Conservation (phyloP, 257 asterid genomes). For the Leonotis leonurus region DNA sequence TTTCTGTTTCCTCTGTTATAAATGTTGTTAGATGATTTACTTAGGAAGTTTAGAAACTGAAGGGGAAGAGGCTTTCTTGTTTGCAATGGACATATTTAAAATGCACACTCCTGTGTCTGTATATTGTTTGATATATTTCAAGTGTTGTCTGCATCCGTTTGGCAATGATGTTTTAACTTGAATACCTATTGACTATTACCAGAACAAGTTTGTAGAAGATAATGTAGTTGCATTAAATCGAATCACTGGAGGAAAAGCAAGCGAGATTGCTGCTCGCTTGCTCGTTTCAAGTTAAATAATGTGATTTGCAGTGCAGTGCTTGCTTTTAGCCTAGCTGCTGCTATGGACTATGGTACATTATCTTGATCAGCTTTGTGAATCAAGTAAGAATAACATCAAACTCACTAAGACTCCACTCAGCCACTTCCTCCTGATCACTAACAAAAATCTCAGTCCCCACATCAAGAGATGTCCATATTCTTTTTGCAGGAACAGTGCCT, state of each 20-base stretch:
- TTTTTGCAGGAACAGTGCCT: conserved; percentile 48
- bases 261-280: not conserved
- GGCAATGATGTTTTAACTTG: conserved; percentile 9
- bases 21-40: not conserved
- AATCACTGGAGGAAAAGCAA: not conserved
- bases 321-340: not conserved
- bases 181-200: not conserved
- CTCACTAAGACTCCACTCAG: conserved; percentile 66
- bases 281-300: not conserved
- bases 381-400: conserved; percentile 54
- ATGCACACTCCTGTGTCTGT: conserved; percentile 39
- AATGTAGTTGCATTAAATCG: not conserved
- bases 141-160: conserved; percentile 13
- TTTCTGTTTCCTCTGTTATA: not conserved
- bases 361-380: not conserved
- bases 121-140: not conserved
- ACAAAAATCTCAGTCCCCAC: conserved; percentile 76
- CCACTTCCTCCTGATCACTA: conserved; percentile 56
- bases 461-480: conserved; percentile 73
- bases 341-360: not conserved
- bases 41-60: conserved; percentile 59
- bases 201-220: not conserved
- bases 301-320: not conserved
- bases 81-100: conserved; percentile 90
- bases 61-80: conserved; percentile 96